Base-by-base conservation (phyloP, 495 filamentous ascomycete species). In the Penicillium fimorum region DNA sequence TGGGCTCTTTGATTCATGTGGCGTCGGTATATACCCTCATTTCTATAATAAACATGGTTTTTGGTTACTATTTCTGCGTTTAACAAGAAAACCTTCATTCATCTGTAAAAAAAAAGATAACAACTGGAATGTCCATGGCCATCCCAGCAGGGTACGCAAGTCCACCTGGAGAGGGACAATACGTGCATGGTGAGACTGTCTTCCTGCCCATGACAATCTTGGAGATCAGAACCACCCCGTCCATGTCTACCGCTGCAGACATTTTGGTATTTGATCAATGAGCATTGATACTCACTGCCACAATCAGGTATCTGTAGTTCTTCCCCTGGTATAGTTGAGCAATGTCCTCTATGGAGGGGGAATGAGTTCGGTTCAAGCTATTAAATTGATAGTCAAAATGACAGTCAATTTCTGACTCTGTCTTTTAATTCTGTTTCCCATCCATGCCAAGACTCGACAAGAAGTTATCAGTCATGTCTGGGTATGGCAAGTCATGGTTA, bases 11-110 rank as follows among this genome's bases (percentile, higher is more conserved):
- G 50, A 20, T 43, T 52, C 50, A 43, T 52, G 37, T 52, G 50
- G 50, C 50, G 50, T 52, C 50, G 50, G 42, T 47, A 35, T 54
- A 54, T 54, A 54, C 52, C 52, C 52, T 54, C 42, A 38, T 43
- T 52, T 52, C 40, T 37, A 40, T 41, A 47, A 54, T 54, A 37
- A 35, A 54, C 20, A 20, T 35, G 18, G 4, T 17, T 54, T 53
- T 52, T 47, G 45, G 22, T n/a, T 27, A 27, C 24, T 17, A 8
- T 35, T 7, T n/a, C 2, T 37, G 4, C 15, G 35, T 17, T 38
- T n/a, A 17, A 38, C 35, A 38, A 17, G 7, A 17, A 17, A 17
- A 6, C 35, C n/a, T 17, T n/a, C n/a, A 38, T 38, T 38, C 2
- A 38, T 17, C n/a, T 2, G n/a, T 38, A 38, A n/a, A 35, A 17